Conservation (phyloP, 2,329 filamentous ascomycete species). For the Colletotrichum sp. region DNA sequence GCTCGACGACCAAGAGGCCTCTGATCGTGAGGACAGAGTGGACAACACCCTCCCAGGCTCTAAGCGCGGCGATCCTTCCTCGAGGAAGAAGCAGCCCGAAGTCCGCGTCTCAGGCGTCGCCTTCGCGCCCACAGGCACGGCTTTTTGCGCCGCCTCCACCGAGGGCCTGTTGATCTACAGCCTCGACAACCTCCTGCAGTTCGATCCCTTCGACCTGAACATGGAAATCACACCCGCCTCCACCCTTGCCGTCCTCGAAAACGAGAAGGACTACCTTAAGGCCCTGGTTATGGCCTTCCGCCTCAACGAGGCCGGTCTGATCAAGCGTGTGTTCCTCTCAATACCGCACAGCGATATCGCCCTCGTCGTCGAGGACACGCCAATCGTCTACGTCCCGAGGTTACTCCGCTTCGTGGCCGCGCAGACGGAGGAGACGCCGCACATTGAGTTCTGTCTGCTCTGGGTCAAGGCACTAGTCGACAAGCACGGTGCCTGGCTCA, state of each 20-base stretch:
- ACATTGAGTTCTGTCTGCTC: conserved; percentile 91
- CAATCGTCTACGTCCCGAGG: conserved; percentile 83
- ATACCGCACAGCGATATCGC: conserved; percentile 77
- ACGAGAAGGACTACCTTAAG: conserved; percentile 82
- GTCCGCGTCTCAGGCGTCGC: conserved; percentile 84
- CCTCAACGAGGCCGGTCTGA: conserved; percentile 82
- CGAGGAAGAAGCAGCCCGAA: conserved; percentile 77
- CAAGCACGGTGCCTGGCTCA: conserved; percentile 84
- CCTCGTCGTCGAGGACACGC: conserved; percentile 79
- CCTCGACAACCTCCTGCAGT: conserved; percentile 81
- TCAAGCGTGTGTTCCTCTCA: conserved; percentile 84
- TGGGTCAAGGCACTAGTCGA: conserved; percentile 89
- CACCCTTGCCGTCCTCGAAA: conserved; percentile 71
- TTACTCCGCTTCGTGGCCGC: conserved; percentile 86
- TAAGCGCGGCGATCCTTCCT: conserved; percentile 84
- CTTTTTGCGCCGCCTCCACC: conserved; percentile 94
- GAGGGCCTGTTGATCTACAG: conserved; percentile 95
- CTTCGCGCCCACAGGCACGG: conserved; percentile 86
- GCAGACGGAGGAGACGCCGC: conserved; percentile 87
- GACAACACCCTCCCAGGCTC: conserved; percentile 84
- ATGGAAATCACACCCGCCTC: conserved; percentile 90
- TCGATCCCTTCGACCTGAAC: conserved; percentile 96
- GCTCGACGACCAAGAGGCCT: conserved; percentile 88
- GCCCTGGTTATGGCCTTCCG: conserved; percentile 97
- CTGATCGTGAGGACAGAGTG: conserved; percentile 84